Evolutionary conservation across 192 early-diverging fungal genomes (phyloP).

Genomic region (Pilobolus umbonatus): DNA sequence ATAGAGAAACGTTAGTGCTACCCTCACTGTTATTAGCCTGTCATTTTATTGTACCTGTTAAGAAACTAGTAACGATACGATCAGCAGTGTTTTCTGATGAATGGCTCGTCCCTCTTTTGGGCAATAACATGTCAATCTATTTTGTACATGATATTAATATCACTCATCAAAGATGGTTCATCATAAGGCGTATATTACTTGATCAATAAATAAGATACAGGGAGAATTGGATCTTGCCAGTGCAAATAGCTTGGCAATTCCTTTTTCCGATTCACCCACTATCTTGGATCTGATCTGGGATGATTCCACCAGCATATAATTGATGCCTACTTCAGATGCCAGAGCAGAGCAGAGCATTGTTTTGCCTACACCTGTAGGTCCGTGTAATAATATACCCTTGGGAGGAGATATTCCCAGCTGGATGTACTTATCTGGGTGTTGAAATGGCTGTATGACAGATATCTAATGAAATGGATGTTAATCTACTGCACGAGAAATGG

Average conservation of each 20-base stretch:
- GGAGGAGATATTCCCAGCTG: slow-evolving; percentile 67
- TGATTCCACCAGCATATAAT: slow-evolving; percentile 80
- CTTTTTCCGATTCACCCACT: slow-evolving; percentile 90
- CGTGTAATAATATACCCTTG: slow-evolving; percentile 78
- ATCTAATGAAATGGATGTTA: slow-evolving; percentile 23
- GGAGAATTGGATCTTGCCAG: slow-evolving; percentile 79
- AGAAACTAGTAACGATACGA: slow-evolving; percentile 82
- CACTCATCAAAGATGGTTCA: background rate
- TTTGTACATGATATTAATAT: slow-evolving; percentile 7
- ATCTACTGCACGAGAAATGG: too few species aligned
- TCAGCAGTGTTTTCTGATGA: slow-evolving; percentile 81
- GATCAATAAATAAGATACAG: slow-evolving; percentile 90
- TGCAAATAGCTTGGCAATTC: slow-evolving; percentile 78
- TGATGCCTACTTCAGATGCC: slow-evolving; percentile 71
- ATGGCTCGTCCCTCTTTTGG: slow-evolving; percentile 58
- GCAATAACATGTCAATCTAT: slow-evolving; percentile 80
- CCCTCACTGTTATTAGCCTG: background rate
- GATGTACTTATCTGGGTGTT: slow-evolving; percentile 43
- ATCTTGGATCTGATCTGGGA: slow-evolving; percentile 85
- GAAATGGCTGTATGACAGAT: slow-evolving; percentile 53
- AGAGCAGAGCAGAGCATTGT: slow-evolving; percentile 84
- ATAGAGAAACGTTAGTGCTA: background rate
- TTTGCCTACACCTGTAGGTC: slow-evolving; percentile 88
- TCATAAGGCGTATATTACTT: slow-evolving; percentile 41
- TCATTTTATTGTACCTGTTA: slow-evolving; percentile 51